Evolutionary conservation across 306 rosid genomes (phyloP).

Genomic region (Mimosa bimucronata): DNA sequence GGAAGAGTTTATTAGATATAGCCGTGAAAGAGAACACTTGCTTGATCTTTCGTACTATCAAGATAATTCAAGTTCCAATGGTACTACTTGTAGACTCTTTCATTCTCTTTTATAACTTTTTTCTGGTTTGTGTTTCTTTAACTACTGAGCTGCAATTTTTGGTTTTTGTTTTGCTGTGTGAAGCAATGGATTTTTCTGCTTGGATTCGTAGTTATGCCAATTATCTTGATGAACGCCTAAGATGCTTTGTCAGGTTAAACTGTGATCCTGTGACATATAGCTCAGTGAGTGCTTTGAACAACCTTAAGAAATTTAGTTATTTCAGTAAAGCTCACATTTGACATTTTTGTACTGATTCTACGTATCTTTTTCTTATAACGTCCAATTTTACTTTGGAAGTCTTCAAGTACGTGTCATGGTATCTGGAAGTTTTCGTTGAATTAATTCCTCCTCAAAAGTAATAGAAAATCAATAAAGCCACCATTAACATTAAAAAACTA

Average conservation of each 20-base stretch:
- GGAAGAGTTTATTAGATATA: slow-evolving; percentile 66
- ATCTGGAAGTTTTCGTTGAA: no score
- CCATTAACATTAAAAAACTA: no score
- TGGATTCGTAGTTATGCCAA: slow-evolving; percentile 76
- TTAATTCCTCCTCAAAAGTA: no score
- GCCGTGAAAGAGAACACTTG: slow-evolving; percentile 60
- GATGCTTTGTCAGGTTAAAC: slow-evolving; percentile 61
- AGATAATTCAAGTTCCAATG: slow-evolving; percentile 66
- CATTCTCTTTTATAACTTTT: neutral
- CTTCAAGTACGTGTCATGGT: no score
- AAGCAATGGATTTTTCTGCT: slow-evolving; percentile 73
- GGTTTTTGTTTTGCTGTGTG: neutral
- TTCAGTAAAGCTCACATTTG: neutral
- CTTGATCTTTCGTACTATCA: slow-evolving; percentile 66
- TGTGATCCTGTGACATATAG: slow-evolving; percentile 68
- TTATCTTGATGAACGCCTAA: slow-evolving; percentile 85
- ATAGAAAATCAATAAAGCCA: no score
- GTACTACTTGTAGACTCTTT: slow-evolving; percentile 41
- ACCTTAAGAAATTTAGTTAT: neutral
- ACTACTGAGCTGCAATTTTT: slow-evolving; percentile 19
- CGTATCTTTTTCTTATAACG: no score
- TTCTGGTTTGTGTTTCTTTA: neutral
- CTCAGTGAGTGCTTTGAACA: slow-evolving; percentile 50
- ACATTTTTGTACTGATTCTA: neutral
- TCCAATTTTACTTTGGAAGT: no score